Base-by-base conservation (phyloP, 2,329 filamentous ascomycete genomes). In the Ophiocordyceps polyrhachis-furcata region DNA sequence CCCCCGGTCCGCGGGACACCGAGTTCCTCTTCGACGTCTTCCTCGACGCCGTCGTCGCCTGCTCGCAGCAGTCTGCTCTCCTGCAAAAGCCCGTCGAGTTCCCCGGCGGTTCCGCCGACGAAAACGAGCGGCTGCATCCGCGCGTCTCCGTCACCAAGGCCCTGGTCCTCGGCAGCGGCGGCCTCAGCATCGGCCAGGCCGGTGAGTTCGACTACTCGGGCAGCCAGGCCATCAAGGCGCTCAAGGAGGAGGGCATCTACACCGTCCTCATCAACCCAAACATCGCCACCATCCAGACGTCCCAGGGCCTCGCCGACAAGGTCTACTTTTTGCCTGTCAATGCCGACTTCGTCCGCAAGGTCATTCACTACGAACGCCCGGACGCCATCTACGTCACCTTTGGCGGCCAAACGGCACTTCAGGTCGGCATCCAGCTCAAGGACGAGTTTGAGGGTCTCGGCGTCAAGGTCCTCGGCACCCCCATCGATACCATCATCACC, bases 141-240 rank as follows among this genome's bases (percentile, higher is more conserved):
- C 77, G 79, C 44, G 83, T 96, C 40, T 72, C 78, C 47, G 85
- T 89, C 53, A 93, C 93, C 72, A 96, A 96, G 70, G 88, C 93
- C 14, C 76, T 98, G 46, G 82, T 98, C 25, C 76, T 98, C 44
- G 91, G 91, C 49, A 89, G 83, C 64, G 91, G 91, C 65, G 91
- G 91, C 65, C 74, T 98, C 50, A 93, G 85, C 62, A 98, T 98
- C 62, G 91, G 91, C 14, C 91, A 98, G 63, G 91, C 91, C 51
- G 91, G 91, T 62, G 91, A 98, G 63, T 98, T 98, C 53, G 91
- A 98, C 61, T 98, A 98, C 69, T 96, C 91, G 45, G 91, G 91
- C 50, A 93, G 84, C 62, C 91, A 98, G 64, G 91, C 89, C 41
- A 96, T 98, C 71, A 98, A 98, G 70, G 91, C 91, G 35, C 61